A percentile compares a stretch with the other conserved stretches of the same genome.
Conservation (phyloP, 2,329 filamentous ascomycete genomes). For the Dactylonectria estremocensis region DNA sequence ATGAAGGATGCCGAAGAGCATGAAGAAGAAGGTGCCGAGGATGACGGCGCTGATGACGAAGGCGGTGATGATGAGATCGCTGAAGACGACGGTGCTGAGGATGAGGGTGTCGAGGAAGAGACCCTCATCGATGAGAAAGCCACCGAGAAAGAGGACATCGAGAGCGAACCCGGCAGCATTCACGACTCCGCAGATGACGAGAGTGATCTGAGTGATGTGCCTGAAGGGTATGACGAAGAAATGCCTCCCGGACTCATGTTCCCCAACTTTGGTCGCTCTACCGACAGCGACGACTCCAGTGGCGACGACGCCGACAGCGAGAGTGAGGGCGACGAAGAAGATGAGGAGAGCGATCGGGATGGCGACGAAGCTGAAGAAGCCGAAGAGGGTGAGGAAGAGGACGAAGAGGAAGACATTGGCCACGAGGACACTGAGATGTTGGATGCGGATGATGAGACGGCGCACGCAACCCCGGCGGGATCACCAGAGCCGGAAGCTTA, state of each 20-base stretch:
- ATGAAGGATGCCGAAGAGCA: constrained; percentile 61
- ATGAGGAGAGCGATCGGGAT: constrained; percentile 41
- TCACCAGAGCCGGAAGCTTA: constrained; percentile 22
- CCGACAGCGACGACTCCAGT: constrained; percentile 49
- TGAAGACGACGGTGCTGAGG: constrained; percentile 45
- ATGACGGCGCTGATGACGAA: constrained; percentile 44
- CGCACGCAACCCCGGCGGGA: constrained; percentile 8
- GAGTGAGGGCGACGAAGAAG: constrained; percentile 53
- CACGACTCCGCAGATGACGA: constrained; percentile 79
- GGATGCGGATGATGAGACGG: constrained; percentile 30
- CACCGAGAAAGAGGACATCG: constrained; percentile 47
- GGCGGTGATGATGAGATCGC: constrained; percentile 50
- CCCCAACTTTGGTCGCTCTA: constrained; percentile 59
- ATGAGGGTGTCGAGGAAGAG: constrained; percentile 50
- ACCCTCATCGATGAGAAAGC: constrained; percentile 43
- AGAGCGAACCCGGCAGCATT: constrained; percentile 65
- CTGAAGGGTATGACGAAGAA: constrained; percentile 71
- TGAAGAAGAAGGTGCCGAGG: constrained; percentile 43
- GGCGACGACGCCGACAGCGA: constrained; percentile 56
- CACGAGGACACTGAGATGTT: constrained; percentile 38
- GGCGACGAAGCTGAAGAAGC: constrained; percentile 38
- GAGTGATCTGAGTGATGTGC: constrained; percentile 74
- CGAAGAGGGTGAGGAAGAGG: constrained; percentile 47
- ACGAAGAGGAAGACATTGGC: constrained; percentile 35
- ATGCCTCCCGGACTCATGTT: constrained; percentile 69